Evolutionary conservation across 768 basidiomycete species (phyloP).

Genomic region (Grammothele lineata): DNA sequence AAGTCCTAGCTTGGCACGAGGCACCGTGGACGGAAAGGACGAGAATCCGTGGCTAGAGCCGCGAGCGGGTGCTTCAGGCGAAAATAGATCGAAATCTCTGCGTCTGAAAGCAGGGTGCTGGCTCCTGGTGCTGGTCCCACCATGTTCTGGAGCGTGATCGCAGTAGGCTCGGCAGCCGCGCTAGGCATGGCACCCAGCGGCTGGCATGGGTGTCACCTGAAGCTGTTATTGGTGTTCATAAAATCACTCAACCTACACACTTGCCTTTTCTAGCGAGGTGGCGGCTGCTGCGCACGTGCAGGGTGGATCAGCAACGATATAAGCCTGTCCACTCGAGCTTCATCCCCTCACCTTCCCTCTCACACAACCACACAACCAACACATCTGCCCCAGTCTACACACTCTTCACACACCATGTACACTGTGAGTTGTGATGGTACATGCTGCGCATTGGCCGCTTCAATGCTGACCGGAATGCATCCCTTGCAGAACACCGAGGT

Average conservation of each 20-base stretch:
- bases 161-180: too few relatives aligned
- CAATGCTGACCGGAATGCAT: neutral
- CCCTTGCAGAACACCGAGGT: conserved; percentile 15
- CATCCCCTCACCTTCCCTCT: neutral
- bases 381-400: neutral
- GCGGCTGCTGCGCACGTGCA: too few relatives aligned
- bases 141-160: too few relatives aligned
- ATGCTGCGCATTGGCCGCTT: neutral
- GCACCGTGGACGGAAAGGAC: too few relatives aligned
- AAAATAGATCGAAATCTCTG: too few relatives aligned
- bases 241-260: conserved; percentile 11
- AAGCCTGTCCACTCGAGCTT: conserved; percentile 1
- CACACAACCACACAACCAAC: conserved; percentile 10
- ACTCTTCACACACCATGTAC: conserved; percentile 11
- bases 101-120: too few relatives aligned
- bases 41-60: too few relatives aligned
- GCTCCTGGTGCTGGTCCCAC: too few relatives aligned
- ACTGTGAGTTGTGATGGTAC: conserved; percentile 7
- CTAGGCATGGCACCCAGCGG: too few relatives aligned
- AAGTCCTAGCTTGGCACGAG: too few relatives aligned
- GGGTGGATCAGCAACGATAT: conserved; percentile 9
- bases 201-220: neutral
- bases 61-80: too few relatives aligned
- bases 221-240: conserved; percentile 7
- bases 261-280: conserved; percentile 5